phyloP scores from a whole-genome alignment of 352 stramenopile genomes.

The Pythium aristosporum region DNA sequence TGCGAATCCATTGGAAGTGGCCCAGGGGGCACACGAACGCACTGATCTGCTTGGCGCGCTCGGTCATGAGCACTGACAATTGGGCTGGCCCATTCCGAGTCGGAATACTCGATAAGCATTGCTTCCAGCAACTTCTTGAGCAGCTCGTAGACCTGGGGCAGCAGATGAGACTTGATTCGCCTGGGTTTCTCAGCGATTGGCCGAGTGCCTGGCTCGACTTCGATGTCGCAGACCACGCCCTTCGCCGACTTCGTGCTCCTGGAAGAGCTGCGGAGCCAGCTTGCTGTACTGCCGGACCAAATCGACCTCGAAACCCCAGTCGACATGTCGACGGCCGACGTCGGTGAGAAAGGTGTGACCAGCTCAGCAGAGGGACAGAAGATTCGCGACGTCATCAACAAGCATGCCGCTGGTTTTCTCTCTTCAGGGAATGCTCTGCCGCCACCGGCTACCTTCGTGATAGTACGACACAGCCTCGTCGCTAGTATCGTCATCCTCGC shows the following conservation, averaged over 20 bases:
- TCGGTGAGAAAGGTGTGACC: too few species aligned
- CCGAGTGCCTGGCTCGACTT: conserved; percentile 6
- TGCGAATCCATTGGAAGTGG: conserved; percentile 26
- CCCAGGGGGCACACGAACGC: conserved; percentile 23
- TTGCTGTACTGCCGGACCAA: too few species aligned
- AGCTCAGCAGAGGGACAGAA: too few species aligned
- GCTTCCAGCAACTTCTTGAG: conserved; percentile 11
- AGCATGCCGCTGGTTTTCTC: too few species aligned
- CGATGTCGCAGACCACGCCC: conserved; percentile 23
- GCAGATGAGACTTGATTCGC: conserved; percentile 6
- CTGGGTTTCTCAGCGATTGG: conserved; percentile 12
- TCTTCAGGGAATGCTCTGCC: too few species aligned
- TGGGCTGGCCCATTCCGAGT: conserved; percentile 26
- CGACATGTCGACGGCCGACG: conserved; percentile 3
- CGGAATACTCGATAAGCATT: conserved; percentile 15
- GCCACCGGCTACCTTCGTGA: conserved; percentile 4
- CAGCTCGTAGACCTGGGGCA: conserved; percentile 20
- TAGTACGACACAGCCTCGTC: not conserved
- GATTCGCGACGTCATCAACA: too few species aligned
- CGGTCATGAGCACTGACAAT: conserved; percentile 23
- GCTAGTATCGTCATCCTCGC: not conserved
- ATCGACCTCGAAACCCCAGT: too few species aligned
- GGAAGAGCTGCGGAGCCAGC: too few species aligned
- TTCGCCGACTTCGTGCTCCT: conserved; percentile 8
- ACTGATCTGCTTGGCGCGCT: conserved; percentile 15